Evolutionary conservation across 2,329 filamentous ascomycete species (phyloP).

Genomic region (Colletotrichum shisoi): DNA sequence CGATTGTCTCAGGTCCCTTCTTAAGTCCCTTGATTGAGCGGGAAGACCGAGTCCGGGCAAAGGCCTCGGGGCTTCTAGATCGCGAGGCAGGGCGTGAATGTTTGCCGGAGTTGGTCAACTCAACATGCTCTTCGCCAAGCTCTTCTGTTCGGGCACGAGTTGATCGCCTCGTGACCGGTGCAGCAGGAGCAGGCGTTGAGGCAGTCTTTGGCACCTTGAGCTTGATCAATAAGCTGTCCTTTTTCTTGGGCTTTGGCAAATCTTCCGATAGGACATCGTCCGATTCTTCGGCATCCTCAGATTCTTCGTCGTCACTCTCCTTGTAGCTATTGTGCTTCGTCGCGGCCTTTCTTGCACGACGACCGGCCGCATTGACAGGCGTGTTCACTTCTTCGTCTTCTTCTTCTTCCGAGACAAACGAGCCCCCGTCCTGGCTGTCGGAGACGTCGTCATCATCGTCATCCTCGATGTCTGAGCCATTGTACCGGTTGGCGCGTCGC

Average conservation of each 20-base stretch:
- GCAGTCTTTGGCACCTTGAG: slow-evolving; percentile 51
- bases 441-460: slow-evolving; percentile 63
- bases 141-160: slow-evolving; percentile 65
- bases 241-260: slow-evolving; percentile 42
- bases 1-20: slow-evolving; percentile 57
- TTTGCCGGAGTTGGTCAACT: slow-evolving; percentile 68
- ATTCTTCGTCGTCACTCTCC: slow-evolving; percentile 56
- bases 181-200: slow-evolving; percentile 33
- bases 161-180: slow-evolving; percentile 52
- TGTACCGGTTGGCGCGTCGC: slow-evolving; percentile 57
- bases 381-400: slow-evolving; percentile 51
- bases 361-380: slow-evolving; percentile 58
- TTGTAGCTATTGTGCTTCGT: slow-evolving; percentile 57
- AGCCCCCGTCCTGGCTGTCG: slow-evolving; percentile 61
- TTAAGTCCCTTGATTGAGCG: slow-evolving; percentile 62
- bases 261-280: slow-evolving; percentile 42
- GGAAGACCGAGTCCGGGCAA: slow-evolving; percentile 55
- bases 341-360: slow-evolving; percentile 58
- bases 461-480: slow-evolving; percentile 69
- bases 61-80: slow-evolving; percentile 64
- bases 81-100: slow-evolving; percentile 60
- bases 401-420: slow-evolving; percentile 56
- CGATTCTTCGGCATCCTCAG: slow-evolving; percentile 45
- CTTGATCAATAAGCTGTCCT: slow-evolving; percentile 51
- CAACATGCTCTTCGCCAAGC: slow-evolving; percentile 62